Percentiles rank a stretch among this genome's conserved stretches.
Evolutionary conservation across 306 rosid genomes (phyloP).

Genomic region (Rubus idaeus): DNA sequence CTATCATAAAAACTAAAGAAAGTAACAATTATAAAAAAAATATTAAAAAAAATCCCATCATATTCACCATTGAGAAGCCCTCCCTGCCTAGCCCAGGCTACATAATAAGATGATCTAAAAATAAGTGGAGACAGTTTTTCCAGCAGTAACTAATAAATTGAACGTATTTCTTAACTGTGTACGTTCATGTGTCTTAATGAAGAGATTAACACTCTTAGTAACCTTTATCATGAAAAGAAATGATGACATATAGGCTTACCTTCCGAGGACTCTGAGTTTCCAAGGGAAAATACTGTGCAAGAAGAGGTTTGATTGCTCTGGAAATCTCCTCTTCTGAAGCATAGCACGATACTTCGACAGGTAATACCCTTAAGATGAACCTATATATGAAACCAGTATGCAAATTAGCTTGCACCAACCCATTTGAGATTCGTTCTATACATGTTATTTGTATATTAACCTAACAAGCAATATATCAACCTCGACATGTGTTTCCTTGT

Average conservation of each 20-base stretch:
- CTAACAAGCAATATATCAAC: slow-evolving; percentile 35
- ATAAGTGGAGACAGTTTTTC: neutral
- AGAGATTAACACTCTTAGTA: neutral
- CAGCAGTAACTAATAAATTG: neutral
- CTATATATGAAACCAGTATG: slow-evolving; percentile 35
- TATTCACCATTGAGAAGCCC: neutral
- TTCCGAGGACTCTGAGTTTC: slow-evolving; percentile 66
- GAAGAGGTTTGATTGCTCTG: slow-evolving; percentile 69
- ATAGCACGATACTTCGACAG: slow-evolving; percentile 87
- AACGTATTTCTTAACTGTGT: neutral
- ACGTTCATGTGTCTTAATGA: neutral
- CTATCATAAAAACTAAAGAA: neutral
- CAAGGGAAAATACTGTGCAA: slow-evolving; percentile 67
- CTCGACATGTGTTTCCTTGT: slow-evolving; percentile 90
- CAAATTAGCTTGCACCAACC: slow-evolving; percentile 19
- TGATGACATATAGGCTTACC: slow-evolving; percentile 36
- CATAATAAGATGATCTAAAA: neutral
- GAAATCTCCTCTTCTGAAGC: slow-evolving; percentile 95
- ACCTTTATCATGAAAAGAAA: slow-evolving; percentile 9
- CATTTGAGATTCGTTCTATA: slow-evolving; percentile 12
- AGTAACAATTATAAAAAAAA: neutral
- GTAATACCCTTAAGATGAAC: slow-evolving; percentile 89
- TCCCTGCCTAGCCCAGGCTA: neutral
- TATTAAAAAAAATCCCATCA: neutral
- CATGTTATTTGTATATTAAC: slow-evolving; percentile 15